Base-by-base conservation (phyloP, 192 early-diverging fungal species). In the Podila minutissima region DNA sequence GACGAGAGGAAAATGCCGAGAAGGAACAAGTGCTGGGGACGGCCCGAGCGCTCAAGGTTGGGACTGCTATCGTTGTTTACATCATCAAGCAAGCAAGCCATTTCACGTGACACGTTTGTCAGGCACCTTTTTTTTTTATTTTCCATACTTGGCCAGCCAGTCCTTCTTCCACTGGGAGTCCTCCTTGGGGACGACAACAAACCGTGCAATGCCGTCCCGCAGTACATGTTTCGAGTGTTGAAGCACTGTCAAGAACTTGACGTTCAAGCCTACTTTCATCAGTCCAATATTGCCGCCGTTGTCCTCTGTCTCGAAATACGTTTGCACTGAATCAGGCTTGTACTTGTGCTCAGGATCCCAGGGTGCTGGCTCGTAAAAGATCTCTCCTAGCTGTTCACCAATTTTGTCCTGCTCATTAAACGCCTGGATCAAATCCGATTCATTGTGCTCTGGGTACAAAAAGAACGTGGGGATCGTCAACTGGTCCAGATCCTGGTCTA, bases 401-500 rank as follows among this genome's bases (percentile, higher is more conserved):
- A 99, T 93, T 24, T 95, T 91, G 65, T 88, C 84, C 15, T 88
- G 75, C 85, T 99, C 98, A 84, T 95, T 86, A 72, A 97, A 97
- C 37, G 83, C 83, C 66, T 91, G 86, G 62, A 99, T 94, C 61
- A 94, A 87, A 82, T 99, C 98, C 4, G 93, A 94, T 70, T 99
- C 90, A 67, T 92, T 92, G 72, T 92, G 84, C 83, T 99, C 97
- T 28, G 98, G 98, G 77, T 99, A 99, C 75, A 98, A 82, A 66
- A 99, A 96, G 35, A 95, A 85, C 6, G 95, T 95, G 0, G 98
- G 98, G 87, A 92, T 92, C 10, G 89, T 84, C 17, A 99, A 74
- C 24, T 85, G 87, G 24, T 89, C 87, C 55, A 66, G 17, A 0
- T 88, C 88, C 22, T 82, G 69, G 62, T 92, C 88, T 58, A 95